phyloP scores from a whole-genome alignment of 139 green algal genomes.

The Gonium pectorale region DNA sequence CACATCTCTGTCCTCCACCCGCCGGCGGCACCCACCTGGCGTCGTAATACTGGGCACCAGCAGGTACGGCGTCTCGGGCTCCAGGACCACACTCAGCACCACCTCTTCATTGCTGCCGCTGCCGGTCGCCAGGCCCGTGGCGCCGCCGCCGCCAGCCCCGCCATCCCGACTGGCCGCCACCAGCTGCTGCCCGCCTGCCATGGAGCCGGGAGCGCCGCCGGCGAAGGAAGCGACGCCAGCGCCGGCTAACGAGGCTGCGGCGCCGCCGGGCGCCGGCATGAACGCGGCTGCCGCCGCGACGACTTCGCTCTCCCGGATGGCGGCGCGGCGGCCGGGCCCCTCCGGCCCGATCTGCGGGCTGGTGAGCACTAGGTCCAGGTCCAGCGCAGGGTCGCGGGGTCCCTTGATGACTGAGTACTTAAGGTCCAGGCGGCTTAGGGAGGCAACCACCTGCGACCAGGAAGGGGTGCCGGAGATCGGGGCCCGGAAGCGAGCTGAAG shows the following conservation, averaged over 20 bases:
- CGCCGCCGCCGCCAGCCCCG: no score
- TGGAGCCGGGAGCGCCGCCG: no score
- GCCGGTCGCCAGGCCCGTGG: not conserved
- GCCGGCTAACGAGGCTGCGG: no score
- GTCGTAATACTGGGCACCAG: constrained; percentile 40
- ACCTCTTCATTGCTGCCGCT: constrained; percentile 48
- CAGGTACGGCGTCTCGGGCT: constrained; percentile 61
- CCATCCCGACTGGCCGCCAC: no score
- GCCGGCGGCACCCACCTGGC: not conserved
- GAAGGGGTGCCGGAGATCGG: no score
- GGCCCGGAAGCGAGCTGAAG: no score
- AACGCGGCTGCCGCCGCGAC: not conserved
- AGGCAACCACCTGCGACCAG: constrained; percentile 58
- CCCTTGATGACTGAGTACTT: constrained; percentile 58
- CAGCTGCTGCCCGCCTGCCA: no score
- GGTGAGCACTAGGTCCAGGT: constrained; percentile 25
- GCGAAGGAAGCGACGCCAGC: no score
- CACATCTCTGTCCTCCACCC: not conserved
- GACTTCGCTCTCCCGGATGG: not conserved
- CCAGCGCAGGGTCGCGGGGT: not conserved
- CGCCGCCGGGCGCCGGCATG: no score
- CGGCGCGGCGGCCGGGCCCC: constrained; percentile 21
- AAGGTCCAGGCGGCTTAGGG: constrained; percentile 49
- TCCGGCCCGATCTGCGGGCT: constrained; percentile 15
- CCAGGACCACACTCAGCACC: constrained; percentile 46